phyloP scores from a whole-genome alignment of 331 rosid species.

The Ulmus americana region DNA sequence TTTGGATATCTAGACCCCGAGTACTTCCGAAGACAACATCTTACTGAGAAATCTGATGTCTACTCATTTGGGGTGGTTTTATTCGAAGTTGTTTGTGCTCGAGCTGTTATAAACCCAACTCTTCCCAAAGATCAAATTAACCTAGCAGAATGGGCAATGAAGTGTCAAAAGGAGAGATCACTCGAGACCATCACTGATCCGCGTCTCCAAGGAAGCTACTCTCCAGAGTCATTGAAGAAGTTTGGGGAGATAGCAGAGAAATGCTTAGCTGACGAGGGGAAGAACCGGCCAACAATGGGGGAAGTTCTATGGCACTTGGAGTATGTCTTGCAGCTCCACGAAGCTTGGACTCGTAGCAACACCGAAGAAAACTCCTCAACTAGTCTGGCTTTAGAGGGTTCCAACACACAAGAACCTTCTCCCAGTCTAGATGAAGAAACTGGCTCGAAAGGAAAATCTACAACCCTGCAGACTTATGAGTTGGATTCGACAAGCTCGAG shows the following conservation, averaged over 20 bases:
- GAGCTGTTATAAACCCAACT: conserved; percentile 48
- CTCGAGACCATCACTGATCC: conserved; percentile 47
- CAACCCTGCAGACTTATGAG: not conserved
- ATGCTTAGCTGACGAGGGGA: conserved; percentile 51
- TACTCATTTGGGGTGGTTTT: conserved; percentile 64
- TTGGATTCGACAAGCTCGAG: conserved; percentile 2
- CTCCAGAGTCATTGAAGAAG: conserved; percentile 42
- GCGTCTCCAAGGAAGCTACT: conserved; percentile 37
- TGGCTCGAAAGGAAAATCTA: conserved; percentile 16
- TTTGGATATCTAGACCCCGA: conserved; percentile 66
- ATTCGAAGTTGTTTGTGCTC: conserved; percentile 54
- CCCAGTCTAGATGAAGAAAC: conserved; percentile 29
- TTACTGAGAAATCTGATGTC: conserved; percentile 63
- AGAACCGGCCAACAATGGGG: conserved; percentile 58
- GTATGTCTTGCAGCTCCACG: conserved; percentile 67
- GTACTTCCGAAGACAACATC: conserved; percentile 41
- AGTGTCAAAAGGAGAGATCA: conserved; percentile 33
- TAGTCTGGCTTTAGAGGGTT: conserved; percentile 28
- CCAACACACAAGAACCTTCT: conserved; percentile 21
- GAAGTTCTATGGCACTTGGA: conserved; percentile 58
- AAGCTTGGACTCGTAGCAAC: conserved; percentile 61
- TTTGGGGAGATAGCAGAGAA: conserved; percentile 51
- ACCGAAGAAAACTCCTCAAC: conserved; percentile 31
- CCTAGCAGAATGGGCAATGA: conserved; percentile 60
- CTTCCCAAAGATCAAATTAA: conserved; percentile 53